Base-by-base conservation (phyloP, 306 rosid genomes). In the Ochetophila trinervis region DNA sequence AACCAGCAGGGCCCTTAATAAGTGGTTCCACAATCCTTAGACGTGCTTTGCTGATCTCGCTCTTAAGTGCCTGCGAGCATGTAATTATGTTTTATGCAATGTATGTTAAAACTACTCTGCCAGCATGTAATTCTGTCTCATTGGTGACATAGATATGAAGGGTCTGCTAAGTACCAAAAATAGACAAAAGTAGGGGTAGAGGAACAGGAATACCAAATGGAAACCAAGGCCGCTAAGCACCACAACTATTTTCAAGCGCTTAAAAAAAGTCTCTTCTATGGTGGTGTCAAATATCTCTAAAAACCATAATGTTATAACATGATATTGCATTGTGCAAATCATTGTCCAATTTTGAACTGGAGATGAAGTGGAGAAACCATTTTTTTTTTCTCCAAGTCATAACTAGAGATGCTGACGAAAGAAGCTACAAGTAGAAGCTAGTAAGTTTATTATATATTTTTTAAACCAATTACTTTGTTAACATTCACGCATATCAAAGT, bases 41-140 rank as follows among this genome's bases (percentile, higher is more conserved):
- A 63, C 70, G 78, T 21, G 72, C 78, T 22, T 68, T 78, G 77
- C 72, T 55, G 27, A 78, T 78, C 65, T 72, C 82, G 62, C 27
- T 66, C 67, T 63, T 78, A 27, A 78, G 78, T 67, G 44, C 44
- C 82, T 78, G 82, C 68, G 22, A 19, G 34, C n/a, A 57, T 64
- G 51, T 27, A 21, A 71, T 37, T 34, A 47, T 48, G 45, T 18
- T 17, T 27, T 27, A 17, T 63, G 20, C 48, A 3, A 48, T 47
- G 20, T 57, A 48, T 48, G 53, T 7, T 27, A 49, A 15, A 24
- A 23, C 9, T 0, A 6, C 53, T 14, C 19, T 5, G n/a, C 3
- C 8, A 6, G 10, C 27, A n/a, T 34, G n/a, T n/a, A n/a, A n/a
- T n/a, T n/a, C n/a, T n/a, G n/a, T 58, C 32, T 58, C 16, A 23